Evolutionary conservation across 495 filamentous ascomycete genomes (phyloP), one percentile per base, ranked within the genome.

Genomic region (Hypoxylon rickii): DNA sequence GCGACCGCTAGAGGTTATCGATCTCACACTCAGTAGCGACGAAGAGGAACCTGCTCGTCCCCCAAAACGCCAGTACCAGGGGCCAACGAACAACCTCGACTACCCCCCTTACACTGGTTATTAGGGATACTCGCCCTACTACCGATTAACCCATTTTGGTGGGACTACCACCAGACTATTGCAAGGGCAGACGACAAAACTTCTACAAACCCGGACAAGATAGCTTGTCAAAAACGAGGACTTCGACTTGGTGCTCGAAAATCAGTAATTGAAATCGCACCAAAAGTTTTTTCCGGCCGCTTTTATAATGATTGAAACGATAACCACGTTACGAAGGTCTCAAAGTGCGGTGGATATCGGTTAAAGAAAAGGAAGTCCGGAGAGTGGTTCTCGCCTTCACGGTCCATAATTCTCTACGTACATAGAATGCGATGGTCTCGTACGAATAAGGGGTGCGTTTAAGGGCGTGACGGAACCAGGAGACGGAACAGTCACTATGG

Each of bases 21-120:
- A 96, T 64, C 80, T 94, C 49, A 94, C 88, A 1, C 74, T 84
- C 2, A 90, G 84, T 58, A 85, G 86, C 39, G 87, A 89, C 47
- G 87, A 89, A 52, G 87, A 89, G 21, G 81, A 86, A 34, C 82
- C 81, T 7, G 67, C 73, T 11, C 81, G 79, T 16, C 72, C 84
- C 11, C 53, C 78, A 2, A 92, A 92, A 69, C 74, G 83, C 19
- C 71, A 70, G 22, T 72, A 75, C 36, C 59, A 56, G 15, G 56
- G 55, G 7, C 22, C 36, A 16, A 29, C 53, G 12, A 52, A 44
- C 16, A 22, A 31, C 13, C 17, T 62, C 15, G 29, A 29, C 16
- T 56, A 24, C 19, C 39, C 51, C 15, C 16, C 49, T 21, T 31
- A 32, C 21, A 48, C 16, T 21, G 24, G 21, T 20, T 56, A 49